Evolutionary conservation across 2,329 filamentous ascomycete genomes (phyloP), one percentile per base, ranked within the genome.

Genomic region (Fusarium sp.): DNA sequence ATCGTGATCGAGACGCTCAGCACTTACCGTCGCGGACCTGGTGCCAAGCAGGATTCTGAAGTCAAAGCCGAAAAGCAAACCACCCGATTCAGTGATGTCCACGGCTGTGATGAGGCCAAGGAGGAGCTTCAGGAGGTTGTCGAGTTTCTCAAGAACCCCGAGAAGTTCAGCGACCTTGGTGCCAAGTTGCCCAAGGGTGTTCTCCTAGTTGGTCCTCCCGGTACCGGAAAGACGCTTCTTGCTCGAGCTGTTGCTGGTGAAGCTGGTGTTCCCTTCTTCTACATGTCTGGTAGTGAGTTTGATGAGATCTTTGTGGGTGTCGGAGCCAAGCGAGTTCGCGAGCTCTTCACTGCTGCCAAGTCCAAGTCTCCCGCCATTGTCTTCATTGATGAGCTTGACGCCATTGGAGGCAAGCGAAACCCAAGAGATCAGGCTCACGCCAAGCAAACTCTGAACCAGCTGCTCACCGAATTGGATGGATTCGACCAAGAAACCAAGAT

Each of bases 211-310:
- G 97, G 97, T 1, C 97, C 97, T 80, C 97, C 97, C 62, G 97
- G 97, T 86, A 99, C 97, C 71, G 97, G 97, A 85, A 99, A 99
- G 86, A 99, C 97, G 14, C 90, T 99, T 45, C 90, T 99, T 71
- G 97, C 97, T 73, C 93, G 97, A 79, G 97, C 97, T 65, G 97
- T 99, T 70, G 97, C 97, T 57, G 97, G 97, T 62, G 97, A 99
- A 86, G 95, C 97, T 64, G 97, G 96, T 65, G 97, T 99, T 20
- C 97, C 97, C 2, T 99, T 99, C 88, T 99, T 98, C 88, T 99
- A 98, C 89, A 98, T 99, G 96, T 99, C 97, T 80, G 97, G 97
- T 60, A 97, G 95, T 68, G 97, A 99, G 83, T 99, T 99, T 81
- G 97, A 99, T 80, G 97, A 99, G 84, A 93, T 99, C 62, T 99